Base-by-base conservation (phyloP, 352 stramenopile genomes). In the Globisporangium ultimum region DNA sequence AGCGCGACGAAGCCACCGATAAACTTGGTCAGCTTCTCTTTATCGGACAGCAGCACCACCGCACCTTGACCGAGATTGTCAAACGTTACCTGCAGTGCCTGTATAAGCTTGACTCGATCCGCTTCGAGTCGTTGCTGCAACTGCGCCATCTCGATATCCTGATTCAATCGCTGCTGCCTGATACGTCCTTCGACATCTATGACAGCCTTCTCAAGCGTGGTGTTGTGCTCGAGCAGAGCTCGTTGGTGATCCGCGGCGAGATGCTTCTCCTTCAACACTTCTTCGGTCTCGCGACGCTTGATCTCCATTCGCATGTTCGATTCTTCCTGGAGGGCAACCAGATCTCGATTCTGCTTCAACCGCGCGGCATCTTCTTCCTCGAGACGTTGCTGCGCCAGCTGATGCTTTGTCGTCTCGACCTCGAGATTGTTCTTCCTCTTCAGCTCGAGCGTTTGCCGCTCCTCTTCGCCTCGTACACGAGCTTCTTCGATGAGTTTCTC, bases 71-170 rank as follows among this genome's bases (percentile, higher is more conserved):
- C 79, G n/a, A 91, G 11, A 28, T 89, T 88, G 64, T 89, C 78
- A 50, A 91, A 91, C 4, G 76, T 81, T 20, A 74, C 64, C 48
- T 91, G 79, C 17, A 91, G 48, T 2, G 81, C 79, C 49, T 81
- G 74, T 64, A 91, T 71, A 40, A 91, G 49, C 56, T 87, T 88
- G 34, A 82, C 60, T 22, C 80, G 75, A 17, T 91, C 80, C 2
- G 78, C 80, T 50, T 88, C 78, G 8, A 88, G 75, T 24, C 74
- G 61, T 46, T 86, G 70, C 13, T 78, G 63, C 7, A 91, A 63
- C 51, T 89, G 77, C 3, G 68, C 73, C 71, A 85, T 86, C 49
- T 89, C 79, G 53, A 91, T 91, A 49, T 89, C 81, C 43, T 86
- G 73, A 51, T 91, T 89, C 38, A 76, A 34, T 3, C 81, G 77